Base-by-base conservation (phyloP, 176 grass and related monocot genomes). In the Miscanthus lutarioriparius region DNA sequence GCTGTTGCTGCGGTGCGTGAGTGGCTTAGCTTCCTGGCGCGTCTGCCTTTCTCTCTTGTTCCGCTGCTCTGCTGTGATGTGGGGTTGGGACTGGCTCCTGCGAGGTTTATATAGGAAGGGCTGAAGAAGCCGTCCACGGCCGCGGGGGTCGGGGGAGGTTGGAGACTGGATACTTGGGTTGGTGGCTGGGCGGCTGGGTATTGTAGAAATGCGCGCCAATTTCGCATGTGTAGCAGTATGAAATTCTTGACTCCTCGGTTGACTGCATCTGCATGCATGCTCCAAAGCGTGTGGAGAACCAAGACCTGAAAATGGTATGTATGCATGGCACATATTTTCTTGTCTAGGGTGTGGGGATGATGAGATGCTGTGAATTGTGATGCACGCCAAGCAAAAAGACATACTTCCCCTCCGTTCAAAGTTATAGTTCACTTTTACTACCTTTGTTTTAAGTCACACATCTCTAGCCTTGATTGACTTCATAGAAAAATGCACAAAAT, bases 241-340 rank as follows among this genome's bases (percentile, higher is more conserved):
- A 38, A 53, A 25, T 49, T 69, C 30, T 15, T 69, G 20, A 9
- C 19, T 49, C 12, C 19, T 49, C 12, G 20, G 43, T 51, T 80
- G 78, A 51, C 78, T 80, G 16, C 9, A 13, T 63, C 78, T 80
- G 16, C 9, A 13, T 63, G 59, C 59, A 63, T 63, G 27, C 63
- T 7, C 26, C 20, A 70, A 39, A 70, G 9, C 33, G 32, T 2
- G 32, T 32, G 32, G 32, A 32, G 32, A 32, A 32, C 32, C 32
- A 32, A 32, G 32, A 32, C 32, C 32, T 32, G 32, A 32, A 32
- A 32, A 3, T 32, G 32, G 32, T 32, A 32, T 32, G 3, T 32
- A 32, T 32, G 32, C 32, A 3, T 32, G 32, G 32, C 32, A 32
- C 32, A 32, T 32, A 32, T 32, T 32, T 32, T 32, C 32, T 32